Conservation (phyloP, 768 basidiomycete genomes). For the Tricholoma sp. region DNA sequence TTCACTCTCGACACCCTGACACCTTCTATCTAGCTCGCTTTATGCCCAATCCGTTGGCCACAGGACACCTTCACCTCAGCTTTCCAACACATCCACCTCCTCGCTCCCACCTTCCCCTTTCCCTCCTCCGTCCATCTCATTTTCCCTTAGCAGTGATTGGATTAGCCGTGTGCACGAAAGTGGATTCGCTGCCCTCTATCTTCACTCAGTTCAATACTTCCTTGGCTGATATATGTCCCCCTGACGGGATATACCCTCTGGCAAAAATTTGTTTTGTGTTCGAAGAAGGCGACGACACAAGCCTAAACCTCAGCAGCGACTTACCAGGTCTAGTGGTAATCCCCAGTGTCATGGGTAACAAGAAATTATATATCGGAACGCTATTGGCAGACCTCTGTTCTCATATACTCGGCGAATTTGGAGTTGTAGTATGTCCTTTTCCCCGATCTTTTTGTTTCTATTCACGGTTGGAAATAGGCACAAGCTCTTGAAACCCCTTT, state of each 20-base stretch:
- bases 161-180: slow-evolving; percentile 63
- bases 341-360: slow-evolving; percentile 83
- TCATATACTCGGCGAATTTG: slow-evolving; percentile 80
- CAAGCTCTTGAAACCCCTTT: slow-evolving; percentile 75
- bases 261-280: slow-evolving; percentile 84
- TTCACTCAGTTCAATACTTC: slow-evolving; percentile 63
- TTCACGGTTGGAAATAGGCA: slow-evolving; percentile 40
- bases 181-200: slow-evolving; percentile 47
- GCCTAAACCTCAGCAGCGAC: slow-evolving; percentile 50
- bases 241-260: slow-evolving; percentile 66
- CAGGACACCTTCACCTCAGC: slow-evolving; percentile 77
- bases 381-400: slow-evolving; percentile 87
- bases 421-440: slow-evolving; percentile 55
- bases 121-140: slow-evolving; percentile 72
- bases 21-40: slow-evolving; percentile 60
- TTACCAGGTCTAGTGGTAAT: slow-evolving; percentile 70
- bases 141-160: slow-evolving; percentile 90
- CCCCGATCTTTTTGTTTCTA: background rate
- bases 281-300: slow-evolving; percentile 62
- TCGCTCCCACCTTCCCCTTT: slow-evolving; percentile 59
- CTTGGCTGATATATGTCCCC: slow-evolving; percentile 62
- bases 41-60: slow-evolving; percentile 70
- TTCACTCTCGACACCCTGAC: slow-evolving; percentile 8
- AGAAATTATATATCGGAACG: slow-evolving; percentile 83
- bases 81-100: slow-evolving; percentile 75